These are phyloP conservation scores for Aspergillus sp. DNA, from an alignment of 2,329 filamentous ascomycete species.

Conservation along the genomic window DNA sequence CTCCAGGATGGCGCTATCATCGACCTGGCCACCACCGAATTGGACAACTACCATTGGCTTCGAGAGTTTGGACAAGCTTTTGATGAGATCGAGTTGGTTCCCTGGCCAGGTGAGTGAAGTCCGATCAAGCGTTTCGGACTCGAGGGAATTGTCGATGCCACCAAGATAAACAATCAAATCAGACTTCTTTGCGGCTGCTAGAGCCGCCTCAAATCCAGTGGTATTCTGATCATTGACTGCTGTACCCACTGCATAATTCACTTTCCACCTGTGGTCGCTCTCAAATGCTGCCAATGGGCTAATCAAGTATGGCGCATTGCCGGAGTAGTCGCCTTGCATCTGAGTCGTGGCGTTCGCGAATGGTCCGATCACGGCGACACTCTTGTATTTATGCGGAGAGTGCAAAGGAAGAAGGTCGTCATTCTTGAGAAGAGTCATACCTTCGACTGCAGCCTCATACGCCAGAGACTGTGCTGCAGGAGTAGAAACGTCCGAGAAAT, in stretches of 20 bases:
- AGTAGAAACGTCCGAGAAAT: constrained; percentile 55
- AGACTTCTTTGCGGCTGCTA: constrained; percentile 25
- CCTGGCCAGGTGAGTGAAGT: constrained; percentile 34
- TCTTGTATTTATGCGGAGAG: constrained; percentile 19
- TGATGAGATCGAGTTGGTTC: constrained; percentile 33
- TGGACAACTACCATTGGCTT: constrained; percentile 37
- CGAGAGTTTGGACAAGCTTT: constrained; percentile 27
- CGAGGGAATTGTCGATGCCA: constrained; percentile 32
- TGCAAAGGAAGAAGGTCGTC: constrained; percentile 44
- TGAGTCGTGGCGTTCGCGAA: constrained; percentile 56
- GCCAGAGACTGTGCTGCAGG: constrained; percentile 53
- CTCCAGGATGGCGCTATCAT: constrained; percentile 31
- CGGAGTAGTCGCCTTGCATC: constrained; percentile 59
- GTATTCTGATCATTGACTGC: constrained; percentile 18
- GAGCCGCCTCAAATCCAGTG: constrained; percentile 23
- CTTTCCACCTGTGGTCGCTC: constrained; percentile 36
- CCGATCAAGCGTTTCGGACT: constrained; percentile 35
- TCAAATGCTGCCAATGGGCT: constrained; percentile 47
- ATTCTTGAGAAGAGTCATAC: constrained; percentile 51
- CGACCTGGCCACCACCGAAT: constrained; percentile 37
- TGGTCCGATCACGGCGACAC: constrained; percentile 53
- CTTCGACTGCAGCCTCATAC: constrained; percentile 46
- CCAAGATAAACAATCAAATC: constrained; percentile 33
- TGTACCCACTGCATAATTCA: constrained; percentile 40
- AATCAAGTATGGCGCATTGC: constrained; percentile 38